Base-by-base conservation (phyloP, 176 grass and related monocot species). In the Coix lacrymajobi region DNA sequence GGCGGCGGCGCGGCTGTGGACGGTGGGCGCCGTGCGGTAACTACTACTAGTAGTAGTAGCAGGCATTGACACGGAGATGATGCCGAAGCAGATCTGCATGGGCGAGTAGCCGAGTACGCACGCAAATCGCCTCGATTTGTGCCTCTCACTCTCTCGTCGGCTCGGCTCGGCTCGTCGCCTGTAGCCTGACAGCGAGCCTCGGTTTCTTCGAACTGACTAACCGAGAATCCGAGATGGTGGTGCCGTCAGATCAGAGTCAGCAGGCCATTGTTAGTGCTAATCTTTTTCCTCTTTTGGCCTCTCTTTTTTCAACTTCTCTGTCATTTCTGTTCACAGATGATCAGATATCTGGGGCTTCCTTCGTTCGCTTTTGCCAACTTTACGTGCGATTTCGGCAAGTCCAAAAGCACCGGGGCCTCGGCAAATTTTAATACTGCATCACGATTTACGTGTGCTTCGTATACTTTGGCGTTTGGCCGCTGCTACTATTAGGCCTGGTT, bases 401-500 rank as follows among this genome's bases (percentile, higher is more conserved):
- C 16, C 36, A 16, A 62, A 78, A 19, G 43, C 5, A 4, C 6
- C 19, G 48, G 70, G 77, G 14, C 63, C 70, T 54, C 34, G 13
- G 13, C 19, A 22, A 13, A 39, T 69, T 76, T 81, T 46, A 68
- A 40, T 84, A 69, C 24, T 3, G 24, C 45, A 25, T 46, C 81
- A 85, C 87, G 81, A 39, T 46, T 38, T 80, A 33, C 87, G 80
- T 80, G 81, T 80, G 87, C 13, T 69, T 52, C 8, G 49, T 62
- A 79, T 77, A 87, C 51, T 87, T 61, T 77, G 0, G 5, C 14
- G 39, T 87, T 61, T 77, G 0, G 5, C 14, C 17, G 13, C 5
- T 11, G 4, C 44, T 46, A 15, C 12, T 19, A 7, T 7, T 25
- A 52, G n/a, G n/a, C n/a, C n/a, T n/a, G n/a, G n/a, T n/a, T n/a